These are phyloP conservation scores for Aspergillus bridgeri DNA, from an alignment of 495 filamentous ascomycete genomes.

Conservation along the genomic window DNA sequence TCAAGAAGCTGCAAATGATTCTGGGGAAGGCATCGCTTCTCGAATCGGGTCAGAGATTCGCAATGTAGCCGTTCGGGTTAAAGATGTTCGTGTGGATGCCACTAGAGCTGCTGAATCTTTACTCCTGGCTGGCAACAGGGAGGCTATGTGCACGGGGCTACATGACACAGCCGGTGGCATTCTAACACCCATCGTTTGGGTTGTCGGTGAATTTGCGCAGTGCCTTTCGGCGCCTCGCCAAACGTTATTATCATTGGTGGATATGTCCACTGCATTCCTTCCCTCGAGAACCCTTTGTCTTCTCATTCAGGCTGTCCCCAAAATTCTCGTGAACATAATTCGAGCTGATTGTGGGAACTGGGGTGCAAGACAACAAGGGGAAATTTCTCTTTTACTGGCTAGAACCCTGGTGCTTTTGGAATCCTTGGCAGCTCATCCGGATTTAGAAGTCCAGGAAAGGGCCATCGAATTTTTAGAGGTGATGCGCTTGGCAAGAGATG, in stretches of 20 bases:
- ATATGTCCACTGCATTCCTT: slow-evolving; percentile 57
- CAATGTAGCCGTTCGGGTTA: slow-evolving; percentile 89
- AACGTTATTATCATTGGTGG: slow-evolving; percentile 68
- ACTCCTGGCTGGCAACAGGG: slow-evolving; percentile 51
- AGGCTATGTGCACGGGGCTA: slow-evolving; percentile 42
- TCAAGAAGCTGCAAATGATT: slow-evolving; percentile 16
- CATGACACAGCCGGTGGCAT: slow-evolving; percentile 54
- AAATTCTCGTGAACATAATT: slow-evolving; percentile 69
- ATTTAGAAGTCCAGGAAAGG: slow-evolving; percentile 92
- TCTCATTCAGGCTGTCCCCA: slow-evolving; percentile 83
- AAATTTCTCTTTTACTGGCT: slow-evolving; percentile 69
- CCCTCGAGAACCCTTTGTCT: slow-evolving; percentile 63
- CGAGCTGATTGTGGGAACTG: slow-evolving; percentile 49
- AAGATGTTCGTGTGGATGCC: slow-evolving; percentile 69
- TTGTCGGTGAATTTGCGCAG: slow-evolving; percentile 80
- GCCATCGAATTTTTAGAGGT: slow-evolving; percentile 89
- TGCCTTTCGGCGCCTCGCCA: slow-evolving; percentile 61
- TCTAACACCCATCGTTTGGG: slow-evolving; percentile 72
- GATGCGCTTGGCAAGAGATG: slow-evolving; percentile 78
- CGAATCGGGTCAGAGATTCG: slow-evolving; percentile 80
- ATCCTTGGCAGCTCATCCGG: slow-evolving; percentile 70
- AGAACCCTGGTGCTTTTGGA: slow-evolving; percentile 80
- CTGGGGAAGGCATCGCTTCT: slow-evolving; percentile 48
- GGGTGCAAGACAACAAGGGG: slow-evolving; percentile 63
- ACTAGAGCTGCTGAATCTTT: slow-evolving; percentile 77